Conservation (phyloP, 1,284 basidiomycete species). For the Gymnopus androsaceus region DNA sequence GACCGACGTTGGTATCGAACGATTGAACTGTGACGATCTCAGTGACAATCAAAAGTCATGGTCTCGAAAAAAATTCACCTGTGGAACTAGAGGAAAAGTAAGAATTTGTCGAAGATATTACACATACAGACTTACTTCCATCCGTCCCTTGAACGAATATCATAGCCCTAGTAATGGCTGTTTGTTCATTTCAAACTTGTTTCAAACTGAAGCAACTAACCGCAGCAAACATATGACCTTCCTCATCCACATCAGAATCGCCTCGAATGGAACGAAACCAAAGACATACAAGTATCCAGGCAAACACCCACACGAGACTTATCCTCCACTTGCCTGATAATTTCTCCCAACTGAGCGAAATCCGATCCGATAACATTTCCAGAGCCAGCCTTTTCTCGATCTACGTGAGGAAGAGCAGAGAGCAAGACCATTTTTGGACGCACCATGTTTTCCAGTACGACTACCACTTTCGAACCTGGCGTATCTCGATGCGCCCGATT, state of each 20-base stretch:
- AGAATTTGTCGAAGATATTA: constrained; percentile 22
- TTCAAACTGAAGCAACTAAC: constrained; percentile 37
- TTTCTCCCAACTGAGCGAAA: constrained; percentile 68
- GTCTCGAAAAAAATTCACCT: constrained; percentile 17
- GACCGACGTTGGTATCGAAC: constrained; percentile 71
- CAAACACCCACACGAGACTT: constrained; percentile 81
- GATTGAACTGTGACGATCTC: constrained; percentile 43
- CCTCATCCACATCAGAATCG: neutral
- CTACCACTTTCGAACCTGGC: constrained; percentile 47
- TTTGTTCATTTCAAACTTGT: neutral
- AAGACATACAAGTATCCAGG: constrained; percentile 75
- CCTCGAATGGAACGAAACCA: neutral
- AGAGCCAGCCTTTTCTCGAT: constrained; percentile 65
- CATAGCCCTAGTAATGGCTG: constrained; percentile 61
- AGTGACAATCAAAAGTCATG: neutral
- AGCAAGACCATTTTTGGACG: constrained; percentile 18
- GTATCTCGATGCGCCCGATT: constrained; percentile 79
- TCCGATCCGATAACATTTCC: constrained; percentile 79
- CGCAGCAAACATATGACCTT: constrained; percentile 82
- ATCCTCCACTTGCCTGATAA: constrained; percentile 75
- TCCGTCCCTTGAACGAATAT: constrained; percentile 66
- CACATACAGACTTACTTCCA: constrained; percentile 57
- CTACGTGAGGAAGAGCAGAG: neutral
- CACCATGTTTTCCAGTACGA: constrained; percentile 87
- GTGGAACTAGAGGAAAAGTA: constrained; percentile 36